Evolutionary conservation across 345 rosid genomes (phyloP), one percentile per base, ranked within the genome.

Genomic region (Brassica cretica): DNA sequence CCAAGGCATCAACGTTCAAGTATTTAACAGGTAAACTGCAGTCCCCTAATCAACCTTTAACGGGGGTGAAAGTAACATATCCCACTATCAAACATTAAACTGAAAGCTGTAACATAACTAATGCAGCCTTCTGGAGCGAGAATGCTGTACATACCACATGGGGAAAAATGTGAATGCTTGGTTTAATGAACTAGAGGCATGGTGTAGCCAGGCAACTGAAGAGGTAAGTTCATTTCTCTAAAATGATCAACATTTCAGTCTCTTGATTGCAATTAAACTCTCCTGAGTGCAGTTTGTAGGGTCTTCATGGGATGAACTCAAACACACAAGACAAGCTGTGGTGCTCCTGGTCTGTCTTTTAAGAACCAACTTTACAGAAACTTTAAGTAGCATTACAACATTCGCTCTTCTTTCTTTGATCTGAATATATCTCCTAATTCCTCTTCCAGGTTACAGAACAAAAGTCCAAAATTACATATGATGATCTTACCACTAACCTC

Each of bases 81-180:
- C 21, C 15, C 61, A 25, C 56, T 41, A 33, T 79, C 66, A 78
- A 60, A 46, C 25, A 62, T 2, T 63, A 27, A 61, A 75, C 53
- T 68, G 0, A 39, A 80, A 33, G 53, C 76, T 65, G 7, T 73
- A 55, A 67, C 64, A 19, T 60, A 56, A 25, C 25, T 29, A 49
- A 16, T 81, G 78, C 84, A 93, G 99, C 81, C 89, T 95, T 85
- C 88, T 93, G 56, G 91, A 84, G 69, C 90, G 78, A 44, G 99
- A 91, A 84, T 93, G 90, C 80, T 95, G 99, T 80, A 88, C 98
- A 75, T 86, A 88, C 76, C 85, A 87, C 83, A 91, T 89, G 60
- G 98, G 98, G 18, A 93, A 93, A 81, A 89, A 93, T 75, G 89
- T 91, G 78, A 89, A 95, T 78, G 72, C 87, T 21, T 93, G 96